Evolutionary conservation across 2,329 filamentous ascomycete species (phyloP), one percentile per base, ranked within the genome.

Genomic region (Aureobasidium sp.): DNA sequence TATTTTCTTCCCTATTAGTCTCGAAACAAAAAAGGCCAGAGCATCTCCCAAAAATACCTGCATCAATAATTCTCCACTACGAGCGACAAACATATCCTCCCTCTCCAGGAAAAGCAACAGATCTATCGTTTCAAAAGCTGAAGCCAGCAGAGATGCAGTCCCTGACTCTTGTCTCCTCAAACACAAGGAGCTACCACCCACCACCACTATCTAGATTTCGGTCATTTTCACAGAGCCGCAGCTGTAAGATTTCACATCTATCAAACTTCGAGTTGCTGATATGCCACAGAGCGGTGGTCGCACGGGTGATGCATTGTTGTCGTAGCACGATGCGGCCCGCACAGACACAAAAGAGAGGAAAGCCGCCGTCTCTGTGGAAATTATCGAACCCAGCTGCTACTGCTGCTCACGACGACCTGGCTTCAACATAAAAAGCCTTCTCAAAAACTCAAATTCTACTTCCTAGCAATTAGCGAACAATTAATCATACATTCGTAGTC

Each of bases 361-460:
- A 15, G 14, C 29, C 7, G 36, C 22, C n/a, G 36, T 57, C 53
- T 34, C 53, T 57, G 53, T 57, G 53, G 53, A 57, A 57, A 57
- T 57, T 57, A 55, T 55, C 49, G 17, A 25, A 25, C 22, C 25
- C 49, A 53, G 49, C 45, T 25, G 22, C 22, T n/a, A 27, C 45
- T n/a, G 45, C 31, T 39, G 34, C 14, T 36, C 31, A 39, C 20
- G 34, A 36, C 49, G 2, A 53, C 49, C 15, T 17, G n/a, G 15
- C 25, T 27, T 7, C 7, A 14, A 44, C 41, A 20, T 5, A 11
- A 31, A 47, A 47, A 42, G 41, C 22, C 44, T 29, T 47, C 25
- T 47, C 44, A 47, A 14, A 45, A 48, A 51, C 48, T 51, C 29
- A 51, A 51, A 51, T 51, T 20, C 29, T 34, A 20, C 31, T 22